These are phyloP conservation scores for Xanthoparmelia taractica DNA, from an alignment of 495 filamentous ascomycete genomes.

Conservation along the genomic window DNA sequence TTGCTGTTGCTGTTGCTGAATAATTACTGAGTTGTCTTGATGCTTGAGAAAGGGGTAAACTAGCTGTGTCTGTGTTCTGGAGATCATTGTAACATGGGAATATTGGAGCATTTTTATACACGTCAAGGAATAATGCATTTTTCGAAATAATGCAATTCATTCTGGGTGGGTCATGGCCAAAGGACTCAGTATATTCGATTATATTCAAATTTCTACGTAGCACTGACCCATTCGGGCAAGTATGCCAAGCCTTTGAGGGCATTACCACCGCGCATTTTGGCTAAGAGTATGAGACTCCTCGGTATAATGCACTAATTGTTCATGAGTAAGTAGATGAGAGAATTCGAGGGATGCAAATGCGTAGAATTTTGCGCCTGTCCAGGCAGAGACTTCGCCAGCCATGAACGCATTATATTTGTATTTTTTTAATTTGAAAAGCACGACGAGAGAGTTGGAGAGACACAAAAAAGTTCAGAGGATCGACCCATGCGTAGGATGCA, in stretches of 20 bases:
- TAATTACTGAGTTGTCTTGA: neutral
- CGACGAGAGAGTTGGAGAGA: neutral
- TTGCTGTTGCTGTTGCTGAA: neutral
- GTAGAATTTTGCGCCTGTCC: neutral
- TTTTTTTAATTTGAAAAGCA: neutral
- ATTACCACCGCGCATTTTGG: neutral
- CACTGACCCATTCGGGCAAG: neutral
- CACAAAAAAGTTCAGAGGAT: neutral
- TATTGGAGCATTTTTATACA: neutral
- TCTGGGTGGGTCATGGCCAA: neutral
- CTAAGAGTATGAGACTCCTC: no score
- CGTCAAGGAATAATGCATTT: neutral
- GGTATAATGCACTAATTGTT: neutral
- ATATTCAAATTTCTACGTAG: neutral
- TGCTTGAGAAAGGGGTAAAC: neutral
- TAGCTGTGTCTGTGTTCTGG: neutral
- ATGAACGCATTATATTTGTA: no score
- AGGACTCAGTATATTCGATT: neutral
- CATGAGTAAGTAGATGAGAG: neutral
- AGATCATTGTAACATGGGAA: neutral
- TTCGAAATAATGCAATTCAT: neutral
- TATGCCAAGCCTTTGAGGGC: neutral
- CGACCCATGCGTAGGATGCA: neutral
- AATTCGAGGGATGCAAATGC: neutral
- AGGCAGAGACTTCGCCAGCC: no score